A percentile compares a stretch with the other conserved stretches of the same genome.
Conservation (phyloP, 495 filamentous ascomycete genomes). For the Xylaria scruposa region DNA sequence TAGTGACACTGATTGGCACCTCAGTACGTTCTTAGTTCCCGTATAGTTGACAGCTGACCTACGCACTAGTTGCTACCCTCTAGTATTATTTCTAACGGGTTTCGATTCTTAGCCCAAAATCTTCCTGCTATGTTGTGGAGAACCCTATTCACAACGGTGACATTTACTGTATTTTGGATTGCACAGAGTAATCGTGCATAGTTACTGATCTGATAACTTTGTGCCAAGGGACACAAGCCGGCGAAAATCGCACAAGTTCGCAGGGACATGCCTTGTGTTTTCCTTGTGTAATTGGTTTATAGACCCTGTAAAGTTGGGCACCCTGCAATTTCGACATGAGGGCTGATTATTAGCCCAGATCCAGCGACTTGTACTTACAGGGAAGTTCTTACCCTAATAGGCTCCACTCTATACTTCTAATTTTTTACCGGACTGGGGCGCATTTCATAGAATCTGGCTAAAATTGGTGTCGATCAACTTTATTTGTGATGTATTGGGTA, state of each 20-base stretch:
- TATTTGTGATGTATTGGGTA: not conserved
- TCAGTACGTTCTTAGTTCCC: no score
- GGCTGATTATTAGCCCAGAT: not conserved
- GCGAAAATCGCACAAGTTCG: not conserved
- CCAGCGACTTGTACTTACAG: not conserved
- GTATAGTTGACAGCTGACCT: no score
- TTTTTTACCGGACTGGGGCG: not conserved
- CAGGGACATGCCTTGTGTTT: not conserved
- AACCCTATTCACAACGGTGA: not conserved
- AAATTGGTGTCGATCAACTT: not conserved
- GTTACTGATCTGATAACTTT: not conserved
- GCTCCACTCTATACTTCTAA: not conserved
- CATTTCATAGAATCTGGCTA: not conserved
- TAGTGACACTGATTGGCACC: not conserved
- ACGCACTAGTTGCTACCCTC: not conserved
- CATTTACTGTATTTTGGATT: no score
- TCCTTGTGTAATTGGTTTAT: not conserved
- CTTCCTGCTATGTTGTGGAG: not conserved
- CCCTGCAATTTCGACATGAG: not conserved
- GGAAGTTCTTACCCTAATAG: not conserved
- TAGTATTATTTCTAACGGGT: not conserved
- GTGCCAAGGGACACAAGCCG: not conserved
- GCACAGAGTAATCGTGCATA: not conserved
- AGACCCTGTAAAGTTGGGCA: not conserved
- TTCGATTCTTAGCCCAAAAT: not conserved